phyloP scores from a whole-genome alignment of 169 alveolate species.

The Eimeria sp. region DNA sequence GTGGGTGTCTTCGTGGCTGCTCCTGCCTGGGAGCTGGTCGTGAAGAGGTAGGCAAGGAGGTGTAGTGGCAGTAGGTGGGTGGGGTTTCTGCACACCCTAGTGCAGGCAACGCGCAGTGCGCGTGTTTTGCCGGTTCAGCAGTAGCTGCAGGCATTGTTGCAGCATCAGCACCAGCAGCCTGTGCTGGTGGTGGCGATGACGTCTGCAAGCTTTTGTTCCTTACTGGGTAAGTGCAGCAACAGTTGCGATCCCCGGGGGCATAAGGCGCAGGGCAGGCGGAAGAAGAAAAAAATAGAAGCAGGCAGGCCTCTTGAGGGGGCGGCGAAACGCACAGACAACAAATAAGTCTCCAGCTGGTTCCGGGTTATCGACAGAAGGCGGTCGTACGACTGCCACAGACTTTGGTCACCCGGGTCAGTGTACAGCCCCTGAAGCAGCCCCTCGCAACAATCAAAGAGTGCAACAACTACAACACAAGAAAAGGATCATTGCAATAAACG shows the following conservation, averaged over 20 bases:
- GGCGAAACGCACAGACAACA: background rate
- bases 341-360: too few relatives aligned
- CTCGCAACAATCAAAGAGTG: background rate
- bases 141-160: background rate
- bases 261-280: background rate
- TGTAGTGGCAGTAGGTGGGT: too few relatives aligned
- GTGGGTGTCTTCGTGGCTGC: too few relatives aligned
- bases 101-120: too few relatives aligned
- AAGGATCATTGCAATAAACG: background rate
- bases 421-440: slow-evolving; percentile 48
- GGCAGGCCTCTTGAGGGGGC: background rate
- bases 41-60: too few relatives aligned
- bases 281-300: slow-evolving; percentile 15
- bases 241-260: background rate
- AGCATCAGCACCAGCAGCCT: background rate
- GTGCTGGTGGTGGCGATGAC: background rate
- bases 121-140: too few relatives aligned
- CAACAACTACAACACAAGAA: background rate
- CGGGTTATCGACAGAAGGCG: background rate
- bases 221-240: slow-evolving; percentile 1
- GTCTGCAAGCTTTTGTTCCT: background rate
- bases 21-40: too few relatives aligned
- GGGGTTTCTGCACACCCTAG: too few relatives aligned
- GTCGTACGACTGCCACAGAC: slow-evolving; percentile 49
- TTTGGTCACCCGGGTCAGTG: slow-evolving; percentile 74